A percentile compares a stretch with the other conserved stretches of the same genome.
Conservation (phyloP, 257 asterid species). For the Petunia secreta region DNA sequence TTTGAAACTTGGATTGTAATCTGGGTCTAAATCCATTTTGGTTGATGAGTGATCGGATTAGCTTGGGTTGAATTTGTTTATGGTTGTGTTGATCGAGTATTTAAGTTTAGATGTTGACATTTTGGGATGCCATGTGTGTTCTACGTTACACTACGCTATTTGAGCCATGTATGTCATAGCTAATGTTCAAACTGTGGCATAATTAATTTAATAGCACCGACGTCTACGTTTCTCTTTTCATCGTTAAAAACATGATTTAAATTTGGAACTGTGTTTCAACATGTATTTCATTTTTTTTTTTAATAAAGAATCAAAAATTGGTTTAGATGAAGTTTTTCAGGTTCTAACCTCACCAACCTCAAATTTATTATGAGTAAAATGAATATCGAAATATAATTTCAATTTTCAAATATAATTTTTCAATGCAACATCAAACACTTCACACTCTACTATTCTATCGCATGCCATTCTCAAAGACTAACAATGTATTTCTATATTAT, state of each 20-base stretch:
- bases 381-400: too few relatives aligned
- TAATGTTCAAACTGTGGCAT: neutral
- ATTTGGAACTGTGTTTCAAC: too few relatives aligned
- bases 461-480: neutral
- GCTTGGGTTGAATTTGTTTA: too few relatives aligned
- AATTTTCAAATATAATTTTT: too few relatives aligned
- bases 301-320: too few relatives aligned
- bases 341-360: too few relatives aligned
- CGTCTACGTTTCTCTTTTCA: too few relatives aligned
- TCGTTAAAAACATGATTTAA: too few relatives aligned
- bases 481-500: neutral
- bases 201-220: too few relatives aligned
- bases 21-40: slow-evolving; percentile 41
- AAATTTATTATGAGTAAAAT: too few relatives aligned
- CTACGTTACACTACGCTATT: neutral
- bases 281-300: too few relatives aligned
- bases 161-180: neutral
- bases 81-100: neutral
- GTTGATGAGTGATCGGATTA: neutral
- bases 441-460: neutral
- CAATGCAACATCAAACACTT: neutral
- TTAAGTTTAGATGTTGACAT: neutral
- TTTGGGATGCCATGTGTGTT: neutral
- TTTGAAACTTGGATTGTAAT: slow-evolving; percentile 43
- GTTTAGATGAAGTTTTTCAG: too few relatives aligned